Conservation (phyloP, 1,284 basidiomycete genomes). For the Meira miltonrushii region DNA sequence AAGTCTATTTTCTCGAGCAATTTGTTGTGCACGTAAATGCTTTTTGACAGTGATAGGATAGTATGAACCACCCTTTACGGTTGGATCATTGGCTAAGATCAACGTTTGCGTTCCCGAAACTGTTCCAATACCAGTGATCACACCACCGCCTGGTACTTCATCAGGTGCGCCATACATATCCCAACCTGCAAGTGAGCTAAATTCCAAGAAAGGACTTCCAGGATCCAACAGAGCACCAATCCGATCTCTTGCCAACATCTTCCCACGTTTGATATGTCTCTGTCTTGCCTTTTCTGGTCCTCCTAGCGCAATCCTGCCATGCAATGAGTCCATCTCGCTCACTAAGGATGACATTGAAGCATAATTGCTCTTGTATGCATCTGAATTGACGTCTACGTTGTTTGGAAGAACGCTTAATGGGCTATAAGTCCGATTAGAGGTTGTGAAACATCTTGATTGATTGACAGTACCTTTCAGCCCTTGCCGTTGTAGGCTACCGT, state of each 20-base stretch:
- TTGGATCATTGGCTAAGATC: conserved; percentile 82
- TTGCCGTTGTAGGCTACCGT: no score
- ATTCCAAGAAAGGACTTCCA: conserved; percentile 81
- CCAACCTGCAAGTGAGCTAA: conserved; percentile 78
- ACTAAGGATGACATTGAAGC: conserved; percentile 36
- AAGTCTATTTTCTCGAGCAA: conserved; percentile 79
- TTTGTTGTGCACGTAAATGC: conserved; percentile 85
- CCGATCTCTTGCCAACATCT: conserved; percentile 73
- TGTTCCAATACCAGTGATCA: conserved; percentile 80
- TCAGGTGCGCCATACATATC: conserved; percentile 72
- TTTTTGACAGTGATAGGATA: conserved; percentile 94
- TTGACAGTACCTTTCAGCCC: no score
- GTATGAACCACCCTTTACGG: conserved; percentile 40
- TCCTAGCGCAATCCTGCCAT: conserved; percentile 49
- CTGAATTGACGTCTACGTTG: conserved; percentile 30
- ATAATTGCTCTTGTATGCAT: conserved; percentile 35
- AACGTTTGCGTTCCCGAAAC: conserved; percentile 80
- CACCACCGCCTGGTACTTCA: conserved; percentile 76
- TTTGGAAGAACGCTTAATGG: conserved; percentile 26
- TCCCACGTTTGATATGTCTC: conserved; percentile 71
- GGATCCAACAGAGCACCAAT: conserved; percentile 73
- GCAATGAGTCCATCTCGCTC: conserved; percentile 27
- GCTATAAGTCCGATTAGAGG: not conserved
- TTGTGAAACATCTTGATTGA: no score
- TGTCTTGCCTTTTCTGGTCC: conserved; percentile 65